Evolutionary conservation across 2,329 filamentous ascomycete genomes (phyloP), one percentile per base, ranked within the genome.

Genomic region (Hypoxylon sp.): DNA sequence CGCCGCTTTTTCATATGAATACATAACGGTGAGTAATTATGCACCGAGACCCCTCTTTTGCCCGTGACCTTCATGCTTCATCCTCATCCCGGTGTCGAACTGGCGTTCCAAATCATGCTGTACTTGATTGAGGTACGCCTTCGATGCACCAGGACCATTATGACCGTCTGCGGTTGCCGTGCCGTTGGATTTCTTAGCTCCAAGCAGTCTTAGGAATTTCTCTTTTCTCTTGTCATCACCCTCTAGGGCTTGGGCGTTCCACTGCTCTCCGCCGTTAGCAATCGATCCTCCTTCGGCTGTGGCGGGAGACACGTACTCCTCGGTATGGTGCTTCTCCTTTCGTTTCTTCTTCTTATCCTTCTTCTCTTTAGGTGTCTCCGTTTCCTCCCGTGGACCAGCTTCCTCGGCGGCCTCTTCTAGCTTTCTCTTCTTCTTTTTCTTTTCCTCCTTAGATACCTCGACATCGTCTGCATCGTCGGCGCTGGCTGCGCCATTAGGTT

Each of bases 171-270:
- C 47, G 10, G 70, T 65, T 1, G 72, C 59, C 0, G 73, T 63
- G 6, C 70, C 74, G 31, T 75, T 77, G 19, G 80, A 79, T 24
- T 79, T 79, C 75, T 85, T 87, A 67, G 83, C 86, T 19, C 87
- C 87, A 3, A 89, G 80, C 1, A 89, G 83, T 32, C 85, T 81
- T 73, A 89, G 77, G 67, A 88, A 89, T 78, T 89, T 89, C 67
- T 80, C 79, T 72, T 88, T 85, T 11, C 87, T 82, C 53, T 80
- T 80, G 17, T 79, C 72, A 21, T 84, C 86, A 32, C 87, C 87
- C 42, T 82, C 83, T 35, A 89, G 80, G 35, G 80, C 82, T 17
- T 79, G 75, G 27, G 88, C 85, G 67, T 87, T 86, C 86, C 86
- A 88, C 68, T 83, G 79, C 74, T 84, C 84, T 2, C 73, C 76